Evolutionary conservation across 2,329 filamentous ascomycete species (phyloP).

Genomic region (Ophiocordyceps polyrhachis-furcata): DNA sequence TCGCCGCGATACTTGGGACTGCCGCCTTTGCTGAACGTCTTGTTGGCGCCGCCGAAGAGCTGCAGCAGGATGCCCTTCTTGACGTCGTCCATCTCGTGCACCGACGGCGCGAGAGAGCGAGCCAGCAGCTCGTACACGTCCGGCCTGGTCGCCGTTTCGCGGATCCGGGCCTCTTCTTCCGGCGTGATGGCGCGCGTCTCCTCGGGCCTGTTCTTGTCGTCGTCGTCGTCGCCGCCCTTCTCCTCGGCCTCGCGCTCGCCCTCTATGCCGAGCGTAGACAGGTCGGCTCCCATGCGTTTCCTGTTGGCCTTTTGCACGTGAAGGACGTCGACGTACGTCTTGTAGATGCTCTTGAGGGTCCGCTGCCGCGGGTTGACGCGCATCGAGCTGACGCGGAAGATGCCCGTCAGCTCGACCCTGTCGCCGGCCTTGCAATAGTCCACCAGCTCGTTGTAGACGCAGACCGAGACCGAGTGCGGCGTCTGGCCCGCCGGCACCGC

Average conservation of each 20-base stretch:
- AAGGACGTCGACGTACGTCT: conserved; percentile 89
- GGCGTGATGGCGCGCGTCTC: conserved; percentile 67
- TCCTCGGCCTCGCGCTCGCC: conserved; percentile 46
- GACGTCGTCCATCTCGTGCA: conserved; percentile 92
- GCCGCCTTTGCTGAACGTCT: conserved; percentile 59
- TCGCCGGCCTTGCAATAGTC: conserved; percentile 98
- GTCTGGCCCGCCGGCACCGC: conserved; percentile 90
- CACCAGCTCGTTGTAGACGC: conserved; percentile 90
- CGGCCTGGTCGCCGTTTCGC: conserved; percentile 82
- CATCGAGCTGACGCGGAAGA: conserved; percentile 88
- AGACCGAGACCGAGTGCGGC: conserved; percentile 89
- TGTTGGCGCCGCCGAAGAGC: conserved; percentile 83
- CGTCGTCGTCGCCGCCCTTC: conserved; percentile 36
- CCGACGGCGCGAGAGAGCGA: conserved; percentile 86
- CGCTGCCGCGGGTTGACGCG: conserved; percentile 86
- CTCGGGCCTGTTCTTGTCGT: conserved; percentile 38
- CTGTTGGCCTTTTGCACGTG: conserved; percentile 96
- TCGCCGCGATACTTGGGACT: conserved; percentile 92
- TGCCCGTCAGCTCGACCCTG: conserved; percentile 83
- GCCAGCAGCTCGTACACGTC: conserved; percentile 89
- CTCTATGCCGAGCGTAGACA: conserved; percentile 68
- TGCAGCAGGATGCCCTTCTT: conserved; percentile 93
- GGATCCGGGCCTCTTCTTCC: conserved; percentile 85
- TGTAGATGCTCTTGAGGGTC: conserved; percentile 87
- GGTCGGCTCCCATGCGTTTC: conserved; percentile 80